Evolutionary conservation across 2,329 filamentous ascomycete genomes (phyloP), one percentile per base, ranked within the genome.

Genomic region (Colletotrichum sp.): DNA sequence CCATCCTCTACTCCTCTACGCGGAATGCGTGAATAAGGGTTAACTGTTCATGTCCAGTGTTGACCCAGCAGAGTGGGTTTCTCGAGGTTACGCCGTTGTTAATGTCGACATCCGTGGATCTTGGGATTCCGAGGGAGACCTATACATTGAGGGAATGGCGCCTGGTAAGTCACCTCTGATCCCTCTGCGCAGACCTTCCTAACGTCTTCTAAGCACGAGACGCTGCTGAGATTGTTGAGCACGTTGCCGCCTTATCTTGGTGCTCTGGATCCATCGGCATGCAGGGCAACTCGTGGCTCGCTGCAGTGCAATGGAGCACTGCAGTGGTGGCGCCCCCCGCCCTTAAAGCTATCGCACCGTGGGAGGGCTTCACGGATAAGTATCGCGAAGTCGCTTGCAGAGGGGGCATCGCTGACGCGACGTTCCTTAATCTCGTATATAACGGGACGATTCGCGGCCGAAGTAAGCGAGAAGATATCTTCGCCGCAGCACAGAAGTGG

Each of bases 351-450:
- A 79, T 79, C 32, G 77, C 78, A 4, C 78, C 89, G 82, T 49
- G 86, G 86, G 88, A 90, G 78, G 87, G 85, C 18, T 84, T 59
- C 21, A 57, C 32, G 18, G 80, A 81, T 28, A 52, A 79, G 28
- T 79, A 77, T 55, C 76, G 80, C 7, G 79, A 83, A 32, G 77
- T 70, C 0, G 52, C 80, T 28, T 77, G 60, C 6, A 78, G 80
- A 1, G 81, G 81, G 1, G 80, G 81, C n/a, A 52, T 52, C 18
- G 5, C 75, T 79, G 21, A 60, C 60, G 79, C 57, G 55, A 67
- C 18, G 52, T 79, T 3, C 79, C 79, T 80, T 18, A 52, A 52
- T 7, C n/a, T 80, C 12, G 34, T 52, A 28, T 72, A 76, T 32
- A 57, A 76, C 39, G 72, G 78, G 62, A 55, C 44, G 18, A 21